A percentile compares a stretch with the other conserved stretches of the same genome.
phyloP scores from a whole-genome alignment of 345 rosid species.

The Moricandia arvensis region DNA sequence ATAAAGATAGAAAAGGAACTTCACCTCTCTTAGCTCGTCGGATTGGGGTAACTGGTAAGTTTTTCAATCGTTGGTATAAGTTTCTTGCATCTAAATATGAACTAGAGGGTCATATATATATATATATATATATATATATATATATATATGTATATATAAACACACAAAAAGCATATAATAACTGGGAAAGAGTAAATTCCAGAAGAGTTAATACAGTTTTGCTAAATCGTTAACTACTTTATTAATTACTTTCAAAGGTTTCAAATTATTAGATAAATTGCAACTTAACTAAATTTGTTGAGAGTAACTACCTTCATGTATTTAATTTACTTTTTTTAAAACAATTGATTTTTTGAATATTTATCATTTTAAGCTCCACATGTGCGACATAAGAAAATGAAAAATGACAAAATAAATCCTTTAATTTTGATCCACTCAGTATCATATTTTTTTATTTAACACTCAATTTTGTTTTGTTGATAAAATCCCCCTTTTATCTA shows the following conservation, averaged over 20 bases:
- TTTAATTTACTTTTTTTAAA: not conserved
- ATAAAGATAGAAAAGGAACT: conserved; percentile 9
- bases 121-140: too few relatives aligned
- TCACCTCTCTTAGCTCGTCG: conserved; percentile 31
- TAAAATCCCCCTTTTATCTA: not conserved
- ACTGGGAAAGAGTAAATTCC: conserved; percentile 8
- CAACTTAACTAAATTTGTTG: conserved; percentile 11
- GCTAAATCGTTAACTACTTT: conserved; percentile 6
- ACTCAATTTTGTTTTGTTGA: too few relatives aligned
- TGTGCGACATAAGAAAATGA: too few relatives aligned
- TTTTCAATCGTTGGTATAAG: not conserved
- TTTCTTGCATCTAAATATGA: not conserved
- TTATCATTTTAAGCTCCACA: too few relatives aligned
- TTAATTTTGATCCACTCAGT: too few relatives aligned
- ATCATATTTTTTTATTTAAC: too few relatives aligned
- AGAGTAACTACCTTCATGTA: not conserved
- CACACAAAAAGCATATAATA: conserved; percentile 2
- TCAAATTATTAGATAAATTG: conserved; percentile 12
- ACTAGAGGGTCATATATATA: conserved; percentile 2
- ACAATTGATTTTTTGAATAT: too few relatives aligned
- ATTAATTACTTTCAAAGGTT: not conserved
- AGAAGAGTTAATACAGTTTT: conserved; percentile 12
- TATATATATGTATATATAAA: not conserved
- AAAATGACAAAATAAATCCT: too few relatives aligned
- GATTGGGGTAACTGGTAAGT: conserved; percentile 3